Base-by-base conservation (phyloP, 192 early-diverging fungal genomes). In the Coemansia sp. region DNA sequence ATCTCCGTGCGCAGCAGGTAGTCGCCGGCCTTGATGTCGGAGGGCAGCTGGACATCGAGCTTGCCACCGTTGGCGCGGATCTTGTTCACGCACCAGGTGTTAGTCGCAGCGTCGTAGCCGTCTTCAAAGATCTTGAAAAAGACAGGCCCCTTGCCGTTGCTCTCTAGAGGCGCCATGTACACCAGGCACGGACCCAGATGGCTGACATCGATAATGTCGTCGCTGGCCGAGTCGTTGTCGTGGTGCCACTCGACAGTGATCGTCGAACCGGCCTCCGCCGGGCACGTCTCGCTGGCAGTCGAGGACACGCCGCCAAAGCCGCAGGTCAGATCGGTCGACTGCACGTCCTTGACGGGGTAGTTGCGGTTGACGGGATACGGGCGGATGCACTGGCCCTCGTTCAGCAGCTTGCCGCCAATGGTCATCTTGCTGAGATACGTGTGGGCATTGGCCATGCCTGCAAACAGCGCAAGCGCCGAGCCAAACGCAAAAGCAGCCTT, bases 41-140 rank as follows among this genome's bases (percentile, higher is more conserved):
- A 25, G 5, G 66, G 66, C 35, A 68, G 42, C 22, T 46, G 55
- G 4, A 68, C 53, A 28, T 55, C 25, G 7, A 68, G 40, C 39
- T 62, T 62, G 14, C 66, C 66, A 25, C 60, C 42, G 17, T 42
- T 62, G 8, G 26, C 30, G 35, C 59, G 53, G 15, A 68, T 35
- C 46, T 62, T 46, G 49, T 68, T 36, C 8, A 50, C 50, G 41
- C 66, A 68, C 66, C 66, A 68, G 25, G 42, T 36, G 9, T 50
- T 38, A 10, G 29, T 50, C 8, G 31, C 19, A 8, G 48, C 35
- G 14, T 68, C 44, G 19, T 56, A 68, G 23, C 66, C 66, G 30
- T 68, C 59, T 29, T 68, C 66, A 17, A 56, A 66, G 20, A 66
- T 66, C 50, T 66, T 66, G 38, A 66, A 66, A 56, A 56, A 66